Base-by-base conservation (phyloP, 345 rosid species). In the sweet orange (Citrus sinensis) region DNA sequence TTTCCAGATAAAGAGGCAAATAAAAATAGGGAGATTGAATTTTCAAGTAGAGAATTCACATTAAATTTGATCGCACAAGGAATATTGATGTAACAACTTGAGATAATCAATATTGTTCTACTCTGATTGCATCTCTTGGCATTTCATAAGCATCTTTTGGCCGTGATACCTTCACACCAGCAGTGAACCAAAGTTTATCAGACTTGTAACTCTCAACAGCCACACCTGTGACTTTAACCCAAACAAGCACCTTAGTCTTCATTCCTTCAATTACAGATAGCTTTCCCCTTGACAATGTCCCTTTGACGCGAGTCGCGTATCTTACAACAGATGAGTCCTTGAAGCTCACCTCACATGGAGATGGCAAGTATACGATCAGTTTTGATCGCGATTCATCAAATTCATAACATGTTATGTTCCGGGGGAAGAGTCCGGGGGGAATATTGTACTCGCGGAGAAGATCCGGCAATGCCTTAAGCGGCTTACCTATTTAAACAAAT, bases 231-330 rank as follows among this genome's bases (percentile, higher is more conserved):
- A 86, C 84, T 62, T 82, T 82, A 54, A 86, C 87, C 87, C 89
- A 86, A 13, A 86, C 82, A 5, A 86, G 32, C 2, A 80, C 87
- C 81, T 86, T 86, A 7, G 85, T 86, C 79, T 86, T 84, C 85
- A 86, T 84, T 56, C 87, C 89, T 46, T 80, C 85, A 3, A 84
- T 75, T 25, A 79, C 81, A 0, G 37, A 75, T 0, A 86, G 84
- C 80, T 86, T 86, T 49, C 87, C 89, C 49, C 75, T 84, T 8
- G 82, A 75, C 76, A 84, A 30, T 7, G 73, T 82, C 59, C 79
- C 83, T 19, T 80, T 86, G 27, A 82, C 83, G 0, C 85, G 82
- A 9, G 39, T 78, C 8, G 76, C 78, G 27, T 80, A 84, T 56
- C 85, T 77, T 20, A 84, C 42, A 19, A 80, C 80, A 0, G 89